A percentile compares a stretch with the other conserved stretches of the same genome.
These are phyloP conservation scores for Podila verticillata DNA, from an alignment of 192 early-diverging fungal species.

Conservation along the genomic window DNA sequence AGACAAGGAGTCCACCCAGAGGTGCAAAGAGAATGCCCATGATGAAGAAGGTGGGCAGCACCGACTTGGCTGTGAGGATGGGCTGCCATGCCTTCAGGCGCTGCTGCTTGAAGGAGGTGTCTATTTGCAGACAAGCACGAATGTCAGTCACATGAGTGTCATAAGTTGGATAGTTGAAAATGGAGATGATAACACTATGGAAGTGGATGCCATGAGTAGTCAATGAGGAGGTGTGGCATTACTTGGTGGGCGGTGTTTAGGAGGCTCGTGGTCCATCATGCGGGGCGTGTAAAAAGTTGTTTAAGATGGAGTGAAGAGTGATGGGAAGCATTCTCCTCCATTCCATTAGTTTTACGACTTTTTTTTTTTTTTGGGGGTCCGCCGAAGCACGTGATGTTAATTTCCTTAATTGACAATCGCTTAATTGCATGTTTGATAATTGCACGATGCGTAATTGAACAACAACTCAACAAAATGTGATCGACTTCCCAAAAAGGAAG, in stretches of 20 bases:
- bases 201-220: too few species aligned
- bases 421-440: background rate
- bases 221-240: constrained; percentile 1
- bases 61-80: constrained; percentile 94
- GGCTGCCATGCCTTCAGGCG: constrained; percentile 98
- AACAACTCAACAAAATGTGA: background rate
- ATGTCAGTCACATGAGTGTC: background rate
- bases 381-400: background rate
- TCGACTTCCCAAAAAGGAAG: constrained; percentile 1
- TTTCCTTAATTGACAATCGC: background rate
- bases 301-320: background rate
- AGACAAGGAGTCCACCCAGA: constrained; percentile 87
- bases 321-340: background rate
- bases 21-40: constrained; percentile 95
- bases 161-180: background rate
- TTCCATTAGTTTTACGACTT: too few species aligned
- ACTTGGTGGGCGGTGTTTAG: constrained; percentile 50
- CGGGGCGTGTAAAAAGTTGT: background rate
- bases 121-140: constrained; percentile 27
- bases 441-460: background rate
- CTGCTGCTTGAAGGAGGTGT: constrained; percentile 98
- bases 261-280: constrained; percentile 45
- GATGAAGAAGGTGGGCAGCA: constrained; percentile 93
- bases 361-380: background rate
- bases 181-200: background rate